Conservation (phyloP, 2,329 filamentous ascomycete genomes). For the Nannizzia gypsea region DNA sequence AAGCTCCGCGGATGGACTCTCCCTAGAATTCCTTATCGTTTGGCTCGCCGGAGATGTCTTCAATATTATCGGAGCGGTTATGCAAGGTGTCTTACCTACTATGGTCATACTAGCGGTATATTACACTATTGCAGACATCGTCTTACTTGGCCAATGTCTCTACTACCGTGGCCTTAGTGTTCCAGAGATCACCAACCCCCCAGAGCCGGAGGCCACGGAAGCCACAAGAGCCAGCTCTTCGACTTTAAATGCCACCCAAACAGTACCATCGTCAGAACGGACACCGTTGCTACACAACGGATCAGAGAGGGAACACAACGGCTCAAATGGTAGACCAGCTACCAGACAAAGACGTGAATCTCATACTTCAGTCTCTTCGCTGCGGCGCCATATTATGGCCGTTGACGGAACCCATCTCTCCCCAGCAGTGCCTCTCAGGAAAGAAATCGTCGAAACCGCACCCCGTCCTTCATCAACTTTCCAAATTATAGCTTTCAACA, state of each 20-base stretch:
- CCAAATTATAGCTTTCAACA: conserved; percentile 56
- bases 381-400: conserved; percentile 39
- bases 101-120: conserved; percentile 94
- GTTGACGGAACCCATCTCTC: conserved; percentile 60
- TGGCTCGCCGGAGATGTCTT: conserved; percentile 94
- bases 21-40: conserved; percentile 79
- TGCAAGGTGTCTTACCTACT: conserved; percentile 85
- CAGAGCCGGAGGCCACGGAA: not conserved
- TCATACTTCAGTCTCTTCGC: conserved; percentile 22
- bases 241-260: not conserved
- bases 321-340: conserved; percentile 9
- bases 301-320: not conserved
- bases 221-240: not conserved
- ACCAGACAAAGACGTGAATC: conserved; percentile 8
- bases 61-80: conserved; percentile 83
- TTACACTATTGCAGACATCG: conserved; percentile 83
- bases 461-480: conserved; percentile 28
- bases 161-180: conserved; percentile 75
- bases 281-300: conserved; percentile 15
- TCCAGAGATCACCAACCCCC: conserved; percentile 15
- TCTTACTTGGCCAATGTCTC: conserved; percentile 80
- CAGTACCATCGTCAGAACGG: conserved; percentile 13
- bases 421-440: conserved; percentile 61
- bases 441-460: conserved; percentile 32
- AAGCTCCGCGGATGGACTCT: conserved; percentile 73